These are phyloP conservation scores for Phytophthora megakarya DNA, from an alignment of 352 stramenopile species.

Conservation along the genomic window DNA sequence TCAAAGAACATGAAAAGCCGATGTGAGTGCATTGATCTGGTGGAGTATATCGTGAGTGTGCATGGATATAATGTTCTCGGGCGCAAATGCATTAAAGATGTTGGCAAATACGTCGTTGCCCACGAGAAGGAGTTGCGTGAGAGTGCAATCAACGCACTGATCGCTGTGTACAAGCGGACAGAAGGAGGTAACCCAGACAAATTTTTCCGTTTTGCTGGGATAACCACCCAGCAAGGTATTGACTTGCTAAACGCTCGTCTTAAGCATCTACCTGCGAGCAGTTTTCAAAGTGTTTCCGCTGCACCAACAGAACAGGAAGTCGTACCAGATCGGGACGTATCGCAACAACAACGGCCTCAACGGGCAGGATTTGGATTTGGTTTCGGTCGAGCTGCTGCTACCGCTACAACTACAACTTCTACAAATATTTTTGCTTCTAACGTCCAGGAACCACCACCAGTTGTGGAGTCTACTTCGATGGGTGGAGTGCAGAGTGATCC, in stretches of 20 bases:
- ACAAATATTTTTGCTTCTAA: conserved; percentile 7
- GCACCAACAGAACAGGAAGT: conserved; percentile 19
- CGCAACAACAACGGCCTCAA: conserved; percentile 26
- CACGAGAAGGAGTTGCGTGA: conserved; percentile 88
- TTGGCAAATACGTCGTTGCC: conserved; percentile 76
- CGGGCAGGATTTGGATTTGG: conserved; percentile 41
- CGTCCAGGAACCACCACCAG: conserved; percentile 7
- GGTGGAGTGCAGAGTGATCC: conserved; percentile 34
- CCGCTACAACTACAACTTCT: conserved; percentile 5
- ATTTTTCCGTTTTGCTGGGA: conserved; percentile 76
- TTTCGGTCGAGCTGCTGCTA: conserved; percentile 27
- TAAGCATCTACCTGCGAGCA: conserved; percentile 69
- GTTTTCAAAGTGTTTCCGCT: conserved; percentile 29
- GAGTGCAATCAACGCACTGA: conserved; percentile 69
- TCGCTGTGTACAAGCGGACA: conserved; percentile 71
- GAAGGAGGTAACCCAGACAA: conserved; percentile 70
- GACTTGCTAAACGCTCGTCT: conserved; percentile 77
- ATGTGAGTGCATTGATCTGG: conserved; percentile 82
- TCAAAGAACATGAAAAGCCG: conserved; percentile 90
- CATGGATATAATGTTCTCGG: conserved; percentile 69
- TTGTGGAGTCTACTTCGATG: conserved; percentile 32
- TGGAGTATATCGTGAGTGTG: conserved; percentile 75
- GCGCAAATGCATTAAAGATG: conserved; percentile 79
- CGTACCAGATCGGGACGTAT: conserved; percentile 5
- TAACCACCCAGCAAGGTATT: conserved; percentile 81